A percentile compares a stretch with the other conserved stretches of the same genome.
These are phyloP conservation scores for Aspergillus melleus DNA, from an alignment of 2,329 filamentous ascomycete species.

Conservation along the genomic window DNA sequence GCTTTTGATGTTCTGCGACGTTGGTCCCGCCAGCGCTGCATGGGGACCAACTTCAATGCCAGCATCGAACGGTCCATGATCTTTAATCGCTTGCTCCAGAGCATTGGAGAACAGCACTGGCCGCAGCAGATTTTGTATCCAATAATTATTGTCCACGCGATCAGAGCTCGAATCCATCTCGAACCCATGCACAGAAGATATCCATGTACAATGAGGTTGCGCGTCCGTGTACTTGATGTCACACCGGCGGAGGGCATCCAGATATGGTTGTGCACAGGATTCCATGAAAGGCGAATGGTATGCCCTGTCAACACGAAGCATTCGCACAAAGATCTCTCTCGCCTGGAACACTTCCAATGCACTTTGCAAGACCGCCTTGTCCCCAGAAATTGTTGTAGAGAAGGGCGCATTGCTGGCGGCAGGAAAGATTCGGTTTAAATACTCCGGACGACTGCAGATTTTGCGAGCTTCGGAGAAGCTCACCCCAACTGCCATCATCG, in stretches of 20 bases:
- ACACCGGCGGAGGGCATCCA: not conserved
- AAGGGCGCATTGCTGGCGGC: not conserved
- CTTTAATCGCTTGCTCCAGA: not conserved
- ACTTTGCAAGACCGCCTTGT: not conserved
- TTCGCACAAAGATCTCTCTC: not conserved
- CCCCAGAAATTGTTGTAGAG: not conserved
- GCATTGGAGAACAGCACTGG: not conserved
- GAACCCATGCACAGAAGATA: not conserved
- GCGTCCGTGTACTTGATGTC: not conserved
- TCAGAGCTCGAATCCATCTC: not conserved
- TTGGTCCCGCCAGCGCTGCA: not conserved
- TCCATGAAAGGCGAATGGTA: not conserved
- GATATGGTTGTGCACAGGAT: not conserved
- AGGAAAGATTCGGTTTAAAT: not conserved
- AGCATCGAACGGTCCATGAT: not conserved
- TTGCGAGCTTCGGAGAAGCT: not conserved
- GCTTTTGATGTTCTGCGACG: not conserved
- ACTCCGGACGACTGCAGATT: not conserved
- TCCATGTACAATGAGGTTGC: not conserved
- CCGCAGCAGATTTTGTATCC: not conserved
- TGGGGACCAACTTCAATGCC: not conserved
- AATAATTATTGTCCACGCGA: not conserved
- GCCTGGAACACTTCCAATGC: not conserved
- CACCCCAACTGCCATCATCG: not conserved
- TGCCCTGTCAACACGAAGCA: not conserved